phyloP scores from a whole-genome alignment of 495 filamentous ascomycete genomes.

The Penicillium maclennaniae region DNA sequence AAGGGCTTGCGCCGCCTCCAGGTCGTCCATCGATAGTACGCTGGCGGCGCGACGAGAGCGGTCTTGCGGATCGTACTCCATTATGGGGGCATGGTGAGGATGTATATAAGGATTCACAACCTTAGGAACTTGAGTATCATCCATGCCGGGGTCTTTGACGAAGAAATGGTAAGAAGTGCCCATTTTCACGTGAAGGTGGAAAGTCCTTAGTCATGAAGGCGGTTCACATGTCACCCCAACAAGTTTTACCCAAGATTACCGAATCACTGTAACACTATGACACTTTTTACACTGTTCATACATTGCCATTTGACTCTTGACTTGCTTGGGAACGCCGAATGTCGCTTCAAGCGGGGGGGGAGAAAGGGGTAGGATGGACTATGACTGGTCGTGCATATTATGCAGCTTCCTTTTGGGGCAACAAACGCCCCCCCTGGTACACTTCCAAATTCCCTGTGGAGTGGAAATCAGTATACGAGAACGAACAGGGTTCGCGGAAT shows the following conservation, averaged over 20 bases:
- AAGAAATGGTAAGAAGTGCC: background rate
- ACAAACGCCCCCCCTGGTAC: background rate
- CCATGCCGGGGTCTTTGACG: background rate
- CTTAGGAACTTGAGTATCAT: background rate
- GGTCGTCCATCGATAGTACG: slow-evolving; percentile 72
- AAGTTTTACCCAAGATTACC: background rate
- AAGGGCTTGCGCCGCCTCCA: slow-evolving; percentile 84
- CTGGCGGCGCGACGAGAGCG: slow-evolving; percentile 44
- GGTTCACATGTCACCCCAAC: background rate
- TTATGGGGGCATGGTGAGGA: slow-evolving; percentile 27
- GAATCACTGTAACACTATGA: background rate
- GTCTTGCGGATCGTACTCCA: slow-evolving; percentile 41
- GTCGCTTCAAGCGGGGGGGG: background rate
- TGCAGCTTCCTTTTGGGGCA: background rate
- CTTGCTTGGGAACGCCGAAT: background rate
- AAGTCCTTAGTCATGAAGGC: background rate
- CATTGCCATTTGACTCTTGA: no score
- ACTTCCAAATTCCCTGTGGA: background rate
- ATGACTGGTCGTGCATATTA: background rate
- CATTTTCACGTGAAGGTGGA: background rate
- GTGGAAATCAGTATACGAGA: background rate
- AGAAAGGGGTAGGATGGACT: no score
- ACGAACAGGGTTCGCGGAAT: background rate
- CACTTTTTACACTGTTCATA: no score
- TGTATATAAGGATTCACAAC: slow-evolving; percentile 1